Percentiles rank a stretch among this genome's conserved stretches.
Evolutionary conservation across 352 stramenopile genomes (phyloP).

Genomic region (Globisporangium recalcitrans): DNA sequence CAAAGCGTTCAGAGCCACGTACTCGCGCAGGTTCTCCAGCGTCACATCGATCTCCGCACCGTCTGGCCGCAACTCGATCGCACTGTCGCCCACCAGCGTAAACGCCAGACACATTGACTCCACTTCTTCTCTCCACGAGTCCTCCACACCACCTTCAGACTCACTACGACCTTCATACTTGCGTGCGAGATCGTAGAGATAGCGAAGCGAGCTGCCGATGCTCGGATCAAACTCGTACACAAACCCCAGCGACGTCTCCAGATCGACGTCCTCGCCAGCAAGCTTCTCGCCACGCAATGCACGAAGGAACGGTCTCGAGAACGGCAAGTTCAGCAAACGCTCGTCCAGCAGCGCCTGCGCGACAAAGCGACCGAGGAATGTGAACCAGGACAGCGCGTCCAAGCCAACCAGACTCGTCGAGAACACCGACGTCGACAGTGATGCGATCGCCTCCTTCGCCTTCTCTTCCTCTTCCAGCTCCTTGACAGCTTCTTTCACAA

Average conservation of each 20-base stretch:
- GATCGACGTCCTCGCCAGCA: slow-evolving; percentile 30
- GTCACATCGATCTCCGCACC: slow-evolving; percentile 48
- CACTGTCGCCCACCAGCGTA: slow-evolving; percentile 62
- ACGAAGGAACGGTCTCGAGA: slow-evolving; percentile 70
- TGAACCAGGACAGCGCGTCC: slow-evolving; percentile 49
- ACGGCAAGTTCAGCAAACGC: slow-evolving; percentile 72
- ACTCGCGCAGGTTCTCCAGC: slow-evolving; percentile 39
- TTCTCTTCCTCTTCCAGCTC: slow-evolving; percentile 9
- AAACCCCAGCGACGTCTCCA: slow-evolving; percentile 51
- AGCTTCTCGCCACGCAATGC: slow-evolving; percentile 51
- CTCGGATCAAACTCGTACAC: slow-evolving; percentile 62
- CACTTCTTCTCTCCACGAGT: slow-evolving; percentile 31
- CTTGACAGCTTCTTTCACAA: slow-evolving; percentile 4
- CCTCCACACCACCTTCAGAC: slow-evolving; percentile 17
- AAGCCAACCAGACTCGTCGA: slow-evolving; percentile 4
- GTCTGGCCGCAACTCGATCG: slow-evolving; percentile 42
- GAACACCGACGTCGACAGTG: neutral
- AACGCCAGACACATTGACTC: slow-evolving; percentile 71
- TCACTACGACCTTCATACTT: slow-evolving; percentile 5
- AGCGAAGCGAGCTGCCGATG: slow-evolving; percentile 60
- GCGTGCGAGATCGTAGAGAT: slow-evolving; percentile 36
- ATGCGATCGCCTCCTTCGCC: neutral
- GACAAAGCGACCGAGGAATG: slow-evolving; percentile 67
- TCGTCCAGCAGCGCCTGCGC: slow-evolving; percentile 80
- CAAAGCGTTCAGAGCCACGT: slow-evolving; percentile 44